A percentile compares a stretch with the other conserved stretches of the same genome.
Evolutionary conservation across 108 stramenopile genomes (phyloP).

Genomic region (Skeletonema grethae): DNA sequence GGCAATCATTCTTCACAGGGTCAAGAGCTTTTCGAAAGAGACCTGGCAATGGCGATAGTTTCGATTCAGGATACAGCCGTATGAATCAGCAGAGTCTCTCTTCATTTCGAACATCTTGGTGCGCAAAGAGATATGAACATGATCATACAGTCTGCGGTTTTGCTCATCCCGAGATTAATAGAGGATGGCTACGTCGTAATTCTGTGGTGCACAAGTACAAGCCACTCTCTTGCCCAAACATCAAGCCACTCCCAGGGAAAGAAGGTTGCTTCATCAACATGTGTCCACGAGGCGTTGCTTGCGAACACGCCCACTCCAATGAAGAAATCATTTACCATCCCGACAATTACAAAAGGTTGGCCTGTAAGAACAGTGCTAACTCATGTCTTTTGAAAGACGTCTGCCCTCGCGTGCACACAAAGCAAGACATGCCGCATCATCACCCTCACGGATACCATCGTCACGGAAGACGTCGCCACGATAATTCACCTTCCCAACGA

Average conservation of each 20-base stretch:
- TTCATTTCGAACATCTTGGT: slow-evolving; percentile 84
- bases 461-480: slow-evolving; percentile 52
- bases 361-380: slow-evolving; percentile 46
- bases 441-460: slow-evolving; percentile 40
- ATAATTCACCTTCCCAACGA: slow-evolving; percentile 30
- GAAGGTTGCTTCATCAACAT: slow-evolving; percentile 43
- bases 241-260: slow-evolving; percentile 38
- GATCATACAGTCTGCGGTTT: slow-evolving; percentile 83
- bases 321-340: slow-evolving; percentile 88
- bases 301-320: slow-evolving; percentile 71
- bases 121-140: slow-evolving; percentile 88
- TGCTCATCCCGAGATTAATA: slow-evolving; percentile 78
- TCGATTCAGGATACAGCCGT: slow-evolving; percentile 32
- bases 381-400: slow-evolving; percentile 70
- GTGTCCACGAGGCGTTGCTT: slow-evolving; percentile 51
- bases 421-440: slow-evolving; percentile 22
- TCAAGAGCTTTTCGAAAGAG: slow-evolving; percentile 30
- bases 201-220: slow-evolving; percentile 58
- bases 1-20: slow-evolving; percentile 76
- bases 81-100: slow-evolving; percentile 67
- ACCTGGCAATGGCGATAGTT: slow-evolving; percentile 9
- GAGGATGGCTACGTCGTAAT: slow-evolving; percentile 86
- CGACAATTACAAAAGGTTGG: slow-evolving; percentile 60
- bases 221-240: slow-evolving; percentile 64
- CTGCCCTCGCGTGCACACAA: slow-evolving; percentile 67